These are phyloP conservation scores for Phytophthora ohioensis DNA, from an alignment of 352 stramenopile species.

Conservation along the genomic window DNA sequence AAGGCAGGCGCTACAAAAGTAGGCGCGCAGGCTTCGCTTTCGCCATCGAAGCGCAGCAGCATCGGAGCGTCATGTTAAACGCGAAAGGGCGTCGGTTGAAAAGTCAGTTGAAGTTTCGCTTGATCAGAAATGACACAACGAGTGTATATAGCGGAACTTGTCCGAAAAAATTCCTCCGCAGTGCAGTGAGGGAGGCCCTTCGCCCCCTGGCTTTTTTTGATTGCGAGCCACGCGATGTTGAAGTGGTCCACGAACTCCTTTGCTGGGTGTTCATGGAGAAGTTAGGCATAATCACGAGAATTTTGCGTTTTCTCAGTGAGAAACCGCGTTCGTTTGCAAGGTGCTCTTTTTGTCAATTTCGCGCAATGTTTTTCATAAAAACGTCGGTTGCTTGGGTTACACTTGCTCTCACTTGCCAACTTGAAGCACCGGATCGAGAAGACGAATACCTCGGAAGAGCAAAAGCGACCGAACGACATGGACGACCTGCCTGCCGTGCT, in stretches of 20 bases:
- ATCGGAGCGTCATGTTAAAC: neutral
- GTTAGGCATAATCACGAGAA: constrained; percentile 19
- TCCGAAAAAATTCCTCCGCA: neutral
- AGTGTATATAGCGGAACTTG: neutral
- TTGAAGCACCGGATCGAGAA: constrained; percentile 35
- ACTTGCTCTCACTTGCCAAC: constrained; percentile 33
- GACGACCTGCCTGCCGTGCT: constrained; percentile 55
- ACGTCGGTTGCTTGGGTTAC: constrained; percentile 11
- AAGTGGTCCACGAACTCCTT: constrained; percentile 11
- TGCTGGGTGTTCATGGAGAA: constrained; percentile 10
- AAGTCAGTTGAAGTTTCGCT: neutral
- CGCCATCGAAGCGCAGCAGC: neutral
- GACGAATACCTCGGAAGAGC: constrained; percentile 4
- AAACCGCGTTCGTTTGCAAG: too few species aligned
- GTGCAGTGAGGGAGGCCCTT: neutral
- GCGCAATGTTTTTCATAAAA: constrained; percentile 2
- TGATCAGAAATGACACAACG: constrained; percentile 6
- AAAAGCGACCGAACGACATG: constrained; percentile 27
- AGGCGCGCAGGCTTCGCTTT: too few species aligned
- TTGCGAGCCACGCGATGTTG: constrained; percentile 17
- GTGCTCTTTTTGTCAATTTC: constrained; percentile 9
- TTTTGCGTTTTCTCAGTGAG: too few species aligned
- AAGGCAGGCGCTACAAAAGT: too few species aligned
- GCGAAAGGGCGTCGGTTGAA: constrained; percentile 11
- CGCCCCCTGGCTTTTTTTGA: neutral